Evolutionary conservation across 2,329 filamentous ascomycete genomes (phyloP), one percentile per base, ranked within the genome.

Genomic region (Aspergillus floridensis): DNA sequence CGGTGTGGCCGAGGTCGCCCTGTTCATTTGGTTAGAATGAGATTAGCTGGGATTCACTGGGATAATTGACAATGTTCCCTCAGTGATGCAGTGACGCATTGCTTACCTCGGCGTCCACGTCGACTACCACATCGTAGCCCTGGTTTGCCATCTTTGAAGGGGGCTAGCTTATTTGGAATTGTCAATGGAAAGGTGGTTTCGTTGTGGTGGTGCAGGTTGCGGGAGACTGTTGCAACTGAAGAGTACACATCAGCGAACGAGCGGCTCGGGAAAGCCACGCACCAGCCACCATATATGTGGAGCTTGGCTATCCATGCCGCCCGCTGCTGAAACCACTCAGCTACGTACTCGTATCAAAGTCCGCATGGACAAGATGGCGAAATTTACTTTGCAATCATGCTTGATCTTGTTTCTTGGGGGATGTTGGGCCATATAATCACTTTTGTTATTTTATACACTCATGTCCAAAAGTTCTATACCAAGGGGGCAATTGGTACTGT

Each of bases 1-100:
- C 95, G 59, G 95, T 99, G 79, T 97, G 93, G 71, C 95, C 95
- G 74, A 99, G 88, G 79, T 99, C 95, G 72, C 93, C 93, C 93
- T 98, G 74, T 60, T 31, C 29, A 16, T 48, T 50, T 26, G 56
- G 69, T 54, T 71, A 63, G 31, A 35, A 29, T 16, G 31, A 50
- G 5, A 16, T 35, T 48, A 32, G 56, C 47, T 11, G 29, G 4
- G 26, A 44, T 21, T 49, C n/a, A n/a, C 5, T 38, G 12, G 29
- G 7, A 8, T 14, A 46, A 48, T 54, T 12, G 31, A 16, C 44
- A 4, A 16, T 6, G 11, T 35, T 35, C 32, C 22, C 22, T 22
- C 4, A 22, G 22, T 22, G 22, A 22, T 6, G 2, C 11, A 10
- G 32, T 35, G 12, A 1, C 21, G 29, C 26, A 29, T 56, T 4